Percentiles rank a stretch among this genome's conserved stretches.
These are phyloP conservation scores for Vaccinium corymbosum DNA, from an alignment of 148 eudicot species.

Conservation along the genomic window DNA sequence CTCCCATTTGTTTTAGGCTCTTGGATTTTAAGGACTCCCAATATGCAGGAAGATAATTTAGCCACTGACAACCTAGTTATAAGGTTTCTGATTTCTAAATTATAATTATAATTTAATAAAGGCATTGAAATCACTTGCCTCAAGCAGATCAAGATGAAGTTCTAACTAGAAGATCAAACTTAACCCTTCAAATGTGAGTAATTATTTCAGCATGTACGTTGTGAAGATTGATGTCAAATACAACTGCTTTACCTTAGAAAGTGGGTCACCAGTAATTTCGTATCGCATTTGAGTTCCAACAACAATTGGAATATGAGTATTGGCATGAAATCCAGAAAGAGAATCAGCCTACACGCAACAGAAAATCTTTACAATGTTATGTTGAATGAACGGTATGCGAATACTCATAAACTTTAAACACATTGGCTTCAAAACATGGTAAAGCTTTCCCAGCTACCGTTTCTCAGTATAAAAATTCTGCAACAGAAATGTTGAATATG, in stretches of 20 bases:
- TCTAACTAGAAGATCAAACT: conserved; percentile 5
- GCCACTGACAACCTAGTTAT: neutral
- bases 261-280: conserved; percentile 82
- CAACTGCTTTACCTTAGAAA: conserved; percentile 52
- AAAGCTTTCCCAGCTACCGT: neutral
- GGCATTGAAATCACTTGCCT: neutral
- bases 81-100: neutral
- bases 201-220: neutral
- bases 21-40: neutral
- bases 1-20: neutral
- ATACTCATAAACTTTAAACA: neutral
- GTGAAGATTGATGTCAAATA: neutral
- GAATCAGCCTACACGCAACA: conserved; percentile 59
- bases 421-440: neutral
- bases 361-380: neutral
- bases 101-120: neutral
- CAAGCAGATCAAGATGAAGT: neutral
- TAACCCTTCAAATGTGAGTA: neutral
- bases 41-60: neutral
- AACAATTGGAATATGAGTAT: conserved; percentile 87
- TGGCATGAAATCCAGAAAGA: conserved; percentile 72
- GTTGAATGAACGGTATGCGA: neutral
- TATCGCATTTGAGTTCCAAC: conserved; percentile 93
- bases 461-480: neutral
- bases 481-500: neutral